Conservation (phyloP, 805 yeast species). For the Pichia pseudocactophila region DNA sequence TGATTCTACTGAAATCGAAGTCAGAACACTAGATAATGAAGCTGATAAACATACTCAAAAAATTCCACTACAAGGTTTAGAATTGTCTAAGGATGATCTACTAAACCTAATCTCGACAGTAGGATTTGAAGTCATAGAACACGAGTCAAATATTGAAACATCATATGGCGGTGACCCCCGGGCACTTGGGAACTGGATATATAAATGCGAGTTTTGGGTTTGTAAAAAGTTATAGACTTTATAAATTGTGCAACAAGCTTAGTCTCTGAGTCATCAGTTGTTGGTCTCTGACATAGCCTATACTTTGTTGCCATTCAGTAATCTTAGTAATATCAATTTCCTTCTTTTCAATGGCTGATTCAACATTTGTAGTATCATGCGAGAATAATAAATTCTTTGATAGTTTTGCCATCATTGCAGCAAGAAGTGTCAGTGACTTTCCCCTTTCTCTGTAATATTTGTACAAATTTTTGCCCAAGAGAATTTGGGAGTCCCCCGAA, state of each 20-base stretch:
- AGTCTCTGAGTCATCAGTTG: conserved; percentile 5
- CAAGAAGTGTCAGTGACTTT: conserved; percentile 19
- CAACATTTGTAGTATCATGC: background rate
- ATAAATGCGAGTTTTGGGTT: conserved; percentile 64
- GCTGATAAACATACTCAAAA: conserved; percentile 18
- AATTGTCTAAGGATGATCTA: conserved; percentile 49
- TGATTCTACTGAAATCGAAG: conserved; percentile 27
- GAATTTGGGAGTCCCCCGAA: conserved; percentile 31
- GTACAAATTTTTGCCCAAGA: conserved; percentile 33
- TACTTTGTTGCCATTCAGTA: conserved; percentile 16
- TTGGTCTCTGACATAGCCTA: conserved; percentile 13
- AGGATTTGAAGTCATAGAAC: conserved; percentile 44
- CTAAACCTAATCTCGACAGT: conserved; percentile 33
- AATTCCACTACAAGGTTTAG: conserved; percentile 45
- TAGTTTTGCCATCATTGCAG: conserved; percentile 18
- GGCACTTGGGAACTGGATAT: conserved; percentile 46
- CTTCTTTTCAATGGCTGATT: background rate
- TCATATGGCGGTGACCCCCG: conserved; percentile 45
- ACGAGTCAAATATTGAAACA: conserved; percentile 36
- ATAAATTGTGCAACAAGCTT: background rate
- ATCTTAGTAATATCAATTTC: conserved; percentile 13
- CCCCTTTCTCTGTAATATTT: conserved; percentile 35
- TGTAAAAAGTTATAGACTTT: conserved; percentile 24
- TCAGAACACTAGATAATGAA: conserved; percentile 18
- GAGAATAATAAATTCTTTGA: conserved; percentile 13